These are phyloP conservation scores for Juncus effusus DNA, from an alignment of 176 grass and related monocot genomes.

Conservation along the genomic window DNA sequence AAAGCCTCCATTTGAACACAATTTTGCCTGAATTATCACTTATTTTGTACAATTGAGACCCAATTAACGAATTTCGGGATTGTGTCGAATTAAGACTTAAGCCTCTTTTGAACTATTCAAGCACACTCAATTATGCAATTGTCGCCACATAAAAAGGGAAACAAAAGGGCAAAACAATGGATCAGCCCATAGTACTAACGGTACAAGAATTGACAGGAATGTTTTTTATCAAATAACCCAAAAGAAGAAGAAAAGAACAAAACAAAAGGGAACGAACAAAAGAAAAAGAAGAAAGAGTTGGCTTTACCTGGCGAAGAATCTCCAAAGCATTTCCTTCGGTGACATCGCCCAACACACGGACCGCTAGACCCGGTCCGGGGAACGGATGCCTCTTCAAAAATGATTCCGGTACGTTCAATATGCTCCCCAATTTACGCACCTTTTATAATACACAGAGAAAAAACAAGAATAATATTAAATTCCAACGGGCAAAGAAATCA, in stretches of 20 bases:
- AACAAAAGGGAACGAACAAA: conserved; percentile 3
- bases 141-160: no score
- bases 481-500: no score
- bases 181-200: no score
- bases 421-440: conserved; percentile 73
- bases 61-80: no score
- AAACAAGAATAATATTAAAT: not conserved
- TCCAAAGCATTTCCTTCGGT: conserved; percentile 83
- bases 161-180: not conserved
- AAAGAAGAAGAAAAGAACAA: not conserved
- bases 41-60: no score
- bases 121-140: no score
- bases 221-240: no score
- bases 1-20: no score
- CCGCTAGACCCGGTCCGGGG: conserved; percentile 90
- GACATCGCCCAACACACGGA: conserved; percentile 83
- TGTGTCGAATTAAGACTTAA: no score
- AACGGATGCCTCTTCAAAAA: conserved; percentile 94
- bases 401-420: conserved; percentile 78
- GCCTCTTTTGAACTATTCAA: no score
- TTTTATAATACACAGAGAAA: conserved; percentile 24
- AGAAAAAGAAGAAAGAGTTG: not conserved
- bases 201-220: no score
- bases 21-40: no score
- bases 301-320: conserved; percentile 66